phyloP scores from a whole-genome alignment of 192 early-diverging fungal genomes.

The Mycoemilia scoparia region DNA sequence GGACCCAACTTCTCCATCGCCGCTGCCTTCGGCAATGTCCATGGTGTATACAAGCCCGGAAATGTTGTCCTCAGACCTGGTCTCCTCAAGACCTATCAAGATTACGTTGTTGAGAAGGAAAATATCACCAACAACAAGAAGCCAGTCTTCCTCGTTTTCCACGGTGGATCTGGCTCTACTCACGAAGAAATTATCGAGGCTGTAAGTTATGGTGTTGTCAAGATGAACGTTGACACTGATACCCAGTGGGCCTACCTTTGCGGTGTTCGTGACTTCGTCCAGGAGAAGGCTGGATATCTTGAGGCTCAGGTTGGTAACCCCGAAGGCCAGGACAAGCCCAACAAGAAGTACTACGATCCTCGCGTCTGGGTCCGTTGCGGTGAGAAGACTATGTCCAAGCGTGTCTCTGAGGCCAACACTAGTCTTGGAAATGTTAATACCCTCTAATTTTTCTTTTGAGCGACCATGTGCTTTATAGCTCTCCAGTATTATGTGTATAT shows the following conservation, averaged over 20 bases:
- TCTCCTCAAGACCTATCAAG: slow-evolving; percentile 83
- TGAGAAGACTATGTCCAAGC: slow-evolving; percentile 73
- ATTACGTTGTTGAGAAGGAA: slow-evolving; percentile 53
- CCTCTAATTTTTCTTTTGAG: slow-evolving; percentile 30
- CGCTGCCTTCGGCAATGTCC: slow-evolving; percentile 88
- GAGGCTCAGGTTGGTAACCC: slow-evolving; percentile 86
- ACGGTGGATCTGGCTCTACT: slow-evolving; percentile 85
- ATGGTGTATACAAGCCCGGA: slow-evolving; percentile 90
- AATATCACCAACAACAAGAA: slow-evolving; percentile 31
- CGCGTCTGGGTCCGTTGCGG: slow-evolving; percentile 79
- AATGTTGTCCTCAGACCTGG: slow-evolving; percentile 90
- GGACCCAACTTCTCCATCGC: slow-evolving; percentile 89
- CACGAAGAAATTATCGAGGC: slow-evolving; percentile 65
- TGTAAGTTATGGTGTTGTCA: slow-evolving; percentile 71
- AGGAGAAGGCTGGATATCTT: slow-evolving; percentile 74
- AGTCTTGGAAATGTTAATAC: slow-evolving; percentile 56
- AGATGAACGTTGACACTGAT: slow-evolving; percentile 99
- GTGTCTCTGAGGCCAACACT: slow-evolving; percentile 59
- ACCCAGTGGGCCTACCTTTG: slow-evolving; percentile 93
- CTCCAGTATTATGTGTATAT: too few species aligned
- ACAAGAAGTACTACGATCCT: slow-evolving; percentile 98
- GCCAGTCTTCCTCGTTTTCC: slow-evolving; percentile 94
- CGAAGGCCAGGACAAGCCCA: slow-evolving; percentile 87
- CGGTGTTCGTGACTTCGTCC: slow-evolving; percentile 74
- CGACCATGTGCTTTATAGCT: too few species aligned